Evolutionary conservation across 345 rosid genomes (phyloP), one percentile per base, ranked within the genome.

Genomic region (Gossypium arboreum): DNA sequence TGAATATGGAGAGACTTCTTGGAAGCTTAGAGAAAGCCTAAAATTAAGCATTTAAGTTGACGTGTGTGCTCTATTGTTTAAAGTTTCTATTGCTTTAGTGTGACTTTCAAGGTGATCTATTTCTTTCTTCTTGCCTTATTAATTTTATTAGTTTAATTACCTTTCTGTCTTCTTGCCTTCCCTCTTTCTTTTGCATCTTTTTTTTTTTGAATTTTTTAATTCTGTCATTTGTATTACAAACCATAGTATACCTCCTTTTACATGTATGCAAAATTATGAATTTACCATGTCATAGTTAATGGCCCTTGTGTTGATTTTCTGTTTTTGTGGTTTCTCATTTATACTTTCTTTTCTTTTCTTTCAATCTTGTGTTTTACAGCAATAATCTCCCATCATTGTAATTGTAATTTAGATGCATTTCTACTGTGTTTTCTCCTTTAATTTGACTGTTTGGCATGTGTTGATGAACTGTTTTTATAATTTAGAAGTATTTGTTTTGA

Each of bases 331-430:
- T 25, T 68, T 50, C 9, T 47, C 3, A 68, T 50, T 50, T 50
- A 12, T n/a, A 18, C 27, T 71, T 54, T 71, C 12, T 29, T 52
- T 43, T 55, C 63, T 71, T 54, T 55, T 54, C 50, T 71, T 58
- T 68, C 3, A 9, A 18, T 34, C 51, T 34, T 39, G 47, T 55
- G 51, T 41, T 17, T 71, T 11, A 18, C 61, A 39, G 34, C 12
- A 24, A 13, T 56, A 56, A 39, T 54, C 50, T 57, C 15, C 34
- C 20, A 1, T 41, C 57, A 56, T 55, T 29, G 27, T 55, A 54
- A 55, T 71, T 71, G 18, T 54, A n/a, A 34, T n/a, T 71, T 56
- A 34, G 10, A 70, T 34, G 45, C 29, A 22, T n/a, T 39, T 56
- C 61, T 9, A 27, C n/a, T 20, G 7, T 56, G 50, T 56, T 55